Evolutionary conservation across 805 yeast species (phyloP).

Genomic region (Nakazawaea ernobii): DNA sequence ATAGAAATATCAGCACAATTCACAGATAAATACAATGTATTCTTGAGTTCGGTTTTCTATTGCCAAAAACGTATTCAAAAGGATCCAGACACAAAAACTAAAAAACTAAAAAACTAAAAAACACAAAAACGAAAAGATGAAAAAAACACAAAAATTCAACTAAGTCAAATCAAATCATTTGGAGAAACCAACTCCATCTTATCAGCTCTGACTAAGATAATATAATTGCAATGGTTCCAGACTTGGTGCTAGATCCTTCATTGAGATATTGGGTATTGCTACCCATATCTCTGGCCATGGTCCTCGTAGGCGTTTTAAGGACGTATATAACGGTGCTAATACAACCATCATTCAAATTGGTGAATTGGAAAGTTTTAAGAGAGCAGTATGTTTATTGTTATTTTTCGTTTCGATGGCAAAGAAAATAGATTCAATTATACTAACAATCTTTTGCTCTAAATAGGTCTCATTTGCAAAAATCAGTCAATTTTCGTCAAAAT

Average conservation of each 20-base stretch:
- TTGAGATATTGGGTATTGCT: conserved; percentile 84
- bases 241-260: conserved; percentile 69
- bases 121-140: too few species aligned
- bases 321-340: conserved; percentile 60
- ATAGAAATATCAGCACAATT: too few species aligned
- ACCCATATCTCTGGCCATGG: conserved; percentile 88
- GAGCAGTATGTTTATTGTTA: conserved; percentile 43
- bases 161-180: not conserved
- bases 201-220: not conserved
- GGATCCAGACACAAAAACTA: too few species aligned
- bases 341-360: conserved; percentile 51
- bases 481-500: conserved; percentile 52
- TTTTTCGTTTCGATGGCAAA: too few species aligned
- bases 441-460: not conserved
- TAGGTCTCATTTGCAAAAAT: conserved; percentile 54
- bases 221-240: conserved; percentile 32
- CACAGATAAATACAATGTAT: too few species aligned
- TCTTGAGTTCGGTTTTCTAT: too few species aligned
- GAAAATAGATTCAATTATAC: conserved; percentile 10
- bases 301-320: conserved; percentile 75
- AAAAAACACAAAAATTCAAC: not conserved
- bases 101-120: too few species aligned
- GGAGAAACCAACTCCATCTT: not conserved
- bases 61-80: too few species aligned
- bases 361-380: conserved; percentile 42